Evolutionary conservation across 78 protist species (phyloP).

Genomic region (Cyanophora paradoxa): DNA sequence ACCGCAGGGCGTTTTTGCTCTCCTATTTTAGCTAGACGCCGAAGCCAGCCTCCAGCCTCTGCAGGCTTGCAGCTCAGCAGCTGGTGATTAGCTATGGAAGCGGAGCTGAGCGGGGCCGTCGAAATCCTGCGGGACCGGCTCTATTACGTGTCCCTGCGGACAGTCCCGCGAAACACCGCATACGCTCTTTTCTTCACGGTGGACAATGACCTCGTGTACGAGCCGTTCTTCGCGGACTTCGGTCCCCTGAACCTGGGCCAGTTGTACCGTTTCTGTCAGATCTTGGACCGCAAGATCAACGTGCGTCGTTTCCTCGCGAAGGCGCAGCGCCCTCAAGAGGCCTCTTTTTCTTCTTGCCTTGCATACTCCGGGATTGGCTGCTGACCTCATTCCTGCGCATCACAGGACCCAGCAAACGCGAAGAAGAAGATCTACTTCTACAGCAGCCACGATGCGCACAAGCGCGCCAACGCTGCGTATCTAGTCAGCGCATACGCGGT

Average conservation of each 20-base stretch:
- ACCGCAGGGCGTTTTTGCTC: too few species aligned
- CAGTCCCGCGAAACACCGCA: not conserved
- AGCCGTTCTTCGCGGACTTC: constrained; percentile 70
- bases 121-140: not conserved
- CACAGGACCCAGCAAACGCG: too few species aligned
- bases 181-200: constrained; percentile 1
- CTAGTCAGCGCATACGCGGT: not conserved
- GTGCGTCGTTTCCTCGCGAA: too few species aligned
- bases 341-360: too few species aligned
- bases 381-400: too few species aligned
- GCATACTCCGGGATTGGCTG: too few species aligned
- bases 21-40: too few species aligned
- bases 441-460: not conserved
- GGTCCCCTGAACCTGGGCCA: constrained; percentile 76
- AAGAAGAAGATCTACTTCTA: not conserved
- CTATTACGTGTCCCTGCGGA: not conserved
- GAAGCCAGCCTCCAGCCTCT: too few species aligned
- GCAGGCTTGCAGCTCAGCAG: too few species aligned
- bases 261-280: constrained; percentile 24
- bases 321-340: too few species aligned
- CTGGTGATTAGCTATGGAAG: too few species aligned
- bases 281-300: constrained; percentile 6
- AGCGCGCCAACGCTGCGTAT: constrained; percentile 15
- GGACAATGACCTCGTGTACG: constrained; percentile 58
- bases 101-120: too few species aligned